A percentile compares a stretch with the other conserved stretches of the same genome.
Evolutionary conservation across 1,284 basidiomycete genomes (phyloP).

Genomic region (Ustilago curta): DNA sequence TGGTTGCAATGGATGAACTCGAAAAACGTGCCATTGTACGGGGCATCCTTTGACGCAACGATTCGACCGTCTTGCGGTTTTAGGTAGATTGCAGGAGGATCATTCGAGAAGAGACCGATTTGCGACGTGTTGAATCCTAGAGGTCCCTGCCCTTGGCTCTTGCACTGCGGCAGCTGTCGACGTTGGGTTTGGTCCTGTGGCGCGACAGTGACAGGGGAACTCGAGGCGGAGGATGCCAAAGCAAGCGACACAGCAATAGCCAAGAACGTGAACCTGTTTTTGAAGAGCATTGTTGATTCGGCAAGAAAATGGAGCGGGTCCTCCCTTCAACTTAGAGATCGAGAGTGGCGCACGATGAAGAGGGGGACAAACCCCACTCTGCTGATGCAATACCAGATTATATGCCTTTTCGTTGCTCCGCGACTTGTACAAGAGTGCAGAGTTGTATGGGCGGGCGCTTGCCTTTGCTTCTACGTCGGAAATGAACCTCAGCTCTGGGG

Average conservation of each 20-base stretch:
- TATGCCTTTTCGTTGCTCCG: neutral
- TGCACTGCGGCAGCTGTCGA: slow-evolving; percentile 7
- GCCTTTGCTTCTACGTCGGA: neutral
- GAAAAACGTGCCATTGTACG: slow-evolving; percentile 8
- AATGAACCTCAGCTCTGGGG: neutral
- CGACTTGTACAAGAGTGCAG: neutral
- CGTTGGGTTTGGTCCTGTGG: neutral
- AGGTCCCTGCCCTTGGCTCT: slow-evolving; percentile 15
- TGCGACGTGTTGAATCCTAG: slow-evolving; percentile 16
- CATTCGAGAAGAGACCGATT: slow-evolving; percentile 7
- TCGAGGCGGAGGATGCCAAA: neutral
- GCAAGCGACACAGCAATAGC: neutral
- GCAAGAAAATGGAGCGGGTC: neutral
- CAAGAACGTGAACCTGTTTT: neutral
- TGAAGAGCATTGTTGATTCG: neutral
- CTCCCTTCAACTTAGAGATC: neutral
- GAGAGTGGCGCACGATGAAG: neutral
- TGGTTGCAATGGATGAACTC: slow-evolving; percentile 20
- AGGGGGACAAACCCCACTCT: neutral
- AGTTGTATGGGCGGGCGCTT: neutral
- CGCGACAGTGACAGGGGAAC: neutral
- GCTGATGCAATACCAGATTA: neutral
- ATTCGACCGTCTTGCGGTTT: slow-evolving; percentile 6
- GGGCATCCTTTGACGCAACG: neutral
- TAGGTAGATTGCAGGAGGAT: slow-evolving; percentile 12